A percentile compares a stretch with the other conserved stretches of the same genome.
These are phyloP conservation scores for Ophiorrhiza pumila DNA, from an alignment of 257 asterid species.

Conservation along the genomic window DNA sequence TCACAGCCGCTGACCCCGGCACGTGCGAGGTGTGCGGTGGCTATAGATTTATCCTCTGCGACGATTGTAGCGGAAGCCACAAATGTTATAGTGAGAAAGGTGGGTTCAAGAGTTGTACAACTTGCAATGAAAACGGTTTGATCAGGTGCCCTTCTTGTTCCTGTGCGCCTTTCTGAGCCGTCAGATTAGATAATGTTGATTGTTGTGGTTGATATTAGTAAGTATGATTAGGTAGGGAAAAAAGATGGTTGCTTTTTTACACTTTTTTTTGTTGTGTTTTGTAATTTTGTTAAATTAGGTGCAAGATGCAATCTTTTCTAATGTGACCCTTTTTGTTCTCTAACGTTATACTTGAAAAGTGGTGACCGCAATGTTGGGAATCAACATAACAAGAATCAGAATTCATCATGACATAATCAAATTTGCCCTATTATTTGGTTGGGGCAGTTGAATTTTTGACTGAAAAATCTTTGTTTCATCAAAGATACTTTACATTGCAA, in stretches of 20 bases:
- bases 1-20: slow-evolving; percentile 49
- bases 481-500: not conserved
- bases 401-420: not conserved
- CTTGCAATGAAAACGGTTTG: slow-evolving; percentile 89
- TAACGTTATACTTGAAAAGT: slow-evolving; percentile 12
- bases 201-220: slow-evolving; percentile 9
- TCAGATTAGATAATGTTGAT: slow-evolving; percentile 15
- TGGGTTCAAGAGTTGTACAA: slow-evolving; percentile 70
- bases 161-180: slow-evolving; percentile 34
- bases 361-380: slow-evolving; percentile 1
- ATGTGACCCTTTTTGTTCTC: slow-evolving; percentile 1
- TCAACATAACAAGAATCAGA: slow-evolving; percentile 1
- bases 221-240: slow-evolving; percentile 3
- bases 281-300: slow-evolving; percentile 15
- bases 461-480: not conserved
- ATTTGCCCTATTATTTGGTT: not conserved
- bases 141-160: slow-evolving; percentile 95
- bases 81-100: slow-evolving; percentile 69
- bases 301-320: slow-evolving; percentile 8
- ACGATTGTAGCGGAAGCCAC: slow-evolving; percentile 77
- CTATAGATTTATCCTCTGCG: slow-evolving; percentile 61
- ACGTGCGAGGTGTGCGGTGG: slow-evolving; percentile 87
- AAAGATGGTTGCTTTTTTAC: slow-evolving; percentile 3
- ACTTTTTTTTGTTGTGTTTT: slow-evolving; percentile 2
- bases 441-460: not conserved